Conservation (phyloP, 2,329 filamentous ascomycete genomes). For the Colletotrichum chrysophilum region DNA sequence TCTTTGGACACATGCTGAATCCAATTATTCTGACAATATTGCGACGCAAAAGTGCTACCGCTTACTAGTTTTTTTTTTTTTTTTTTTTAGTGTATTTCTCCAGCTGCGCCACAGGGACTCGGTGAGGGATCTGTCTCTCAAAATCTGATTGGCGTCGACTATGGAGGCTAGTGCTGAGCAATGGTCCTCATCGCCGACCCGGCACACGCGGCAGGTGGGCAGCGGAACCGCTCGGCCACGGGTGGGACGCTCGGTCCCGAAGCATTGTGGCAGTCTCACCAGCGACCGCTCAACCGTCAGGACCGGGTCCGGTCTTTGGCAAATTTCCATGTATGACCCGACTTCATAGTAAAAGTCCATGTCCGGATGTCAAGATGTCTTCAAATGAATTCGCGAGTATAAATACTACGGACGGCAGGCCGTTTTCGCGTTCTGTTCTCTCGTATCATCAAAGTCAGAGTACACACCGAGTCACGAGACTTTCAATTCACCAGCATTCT, state of each 20-base stretch:
- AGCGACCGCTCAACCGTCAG: background rate
- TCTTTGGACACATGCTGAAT: too few species aligned
- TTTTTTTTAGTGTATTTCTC: too few species aligned
- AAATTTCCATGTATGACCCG: background rate
- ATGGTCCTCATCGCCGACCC: background rate
- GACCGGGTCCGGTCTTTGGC: background rate
- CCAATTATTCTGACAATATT: too few species aligned
- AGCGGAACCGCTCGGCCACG: background rate
- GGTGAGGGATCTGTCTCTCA: too few species aligned
- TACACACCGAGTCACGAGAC: background rate
- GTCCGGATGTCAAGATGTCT: background rate
- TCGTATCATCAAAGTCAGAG: too few species aligned
- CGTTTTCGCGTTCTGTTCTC: fast-evolving
- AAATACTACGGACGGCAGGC: fast-evolving
- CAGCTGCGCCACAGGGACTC: too few species aligned
- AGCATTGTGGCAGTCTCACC: background rate
- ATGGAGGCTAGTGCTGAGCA: background rate
- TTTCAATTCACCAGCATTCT: background rate
- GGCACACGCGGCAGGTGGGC: background rate
- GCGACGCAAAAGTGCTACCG: too few species aligned
- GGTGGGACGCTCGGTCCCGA: background rate
- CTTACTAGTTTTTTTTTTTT: too few species aligned
- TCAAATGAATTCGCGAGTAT: fast-evolving
- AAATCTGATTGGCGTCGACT: background rate
- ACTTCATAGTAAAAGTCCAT: background rate